phyloP scores from a whole-genome alignment of 2,329 filamentous ascomycete genomes.

The Pyricularia pennisetigena region DNA sequence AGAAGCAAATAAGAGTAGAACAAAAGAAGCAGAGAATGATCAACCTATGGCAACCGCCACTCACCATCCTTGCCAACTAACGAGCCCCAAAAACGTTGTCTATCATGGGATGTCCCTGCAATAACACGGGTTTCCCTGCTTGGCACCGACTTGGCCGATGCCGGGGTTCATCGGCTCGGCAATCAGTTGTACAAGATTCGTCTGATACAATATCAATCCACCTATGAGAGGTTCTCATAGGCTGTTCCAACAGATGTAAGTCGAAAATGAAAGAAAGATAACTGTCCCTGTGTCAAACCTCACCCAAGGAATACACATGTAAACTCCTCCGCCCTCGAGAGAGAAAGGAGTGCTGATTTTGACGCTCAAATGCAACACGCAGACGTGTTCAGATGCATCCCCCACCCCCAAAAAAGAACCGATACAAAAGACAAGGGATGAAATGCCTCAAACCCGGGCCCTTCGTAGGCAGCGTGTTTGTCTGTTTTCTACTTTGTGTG shows the following conservation, averaged over 20 bases:
- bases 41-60: no score
- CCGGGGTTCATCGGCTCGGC: background rate
- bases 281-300: background rate
- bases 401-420: no score
- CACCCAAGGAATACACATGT: background rate
- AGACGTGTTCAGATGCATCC: background rate
- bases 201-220: no score
- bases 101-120: background rate
- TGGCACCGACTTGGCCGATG: background rate
- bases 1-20: no score
- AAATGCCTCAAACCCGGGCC: background rate
- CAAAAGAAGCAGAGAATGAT: no score
- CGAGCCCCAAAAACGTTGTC: no score
- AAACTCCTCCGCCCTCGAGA: background rate
- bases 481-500: background rate
- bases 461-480: background rate
- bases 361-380: background rate
- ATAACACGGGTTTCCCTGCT: background rate
- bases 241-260: background rate
- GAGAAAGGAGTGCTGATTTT: background rate
- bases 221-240: background rate
- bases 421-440: background rate
- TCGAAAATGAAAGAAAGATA: background rate
- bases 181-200: background rate
- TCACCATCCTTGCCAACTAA: no score